phyloP scores from a whole-genome alignment of 768 basidiomycete genomes.

The Boletus pseudopeckii region DNA sequence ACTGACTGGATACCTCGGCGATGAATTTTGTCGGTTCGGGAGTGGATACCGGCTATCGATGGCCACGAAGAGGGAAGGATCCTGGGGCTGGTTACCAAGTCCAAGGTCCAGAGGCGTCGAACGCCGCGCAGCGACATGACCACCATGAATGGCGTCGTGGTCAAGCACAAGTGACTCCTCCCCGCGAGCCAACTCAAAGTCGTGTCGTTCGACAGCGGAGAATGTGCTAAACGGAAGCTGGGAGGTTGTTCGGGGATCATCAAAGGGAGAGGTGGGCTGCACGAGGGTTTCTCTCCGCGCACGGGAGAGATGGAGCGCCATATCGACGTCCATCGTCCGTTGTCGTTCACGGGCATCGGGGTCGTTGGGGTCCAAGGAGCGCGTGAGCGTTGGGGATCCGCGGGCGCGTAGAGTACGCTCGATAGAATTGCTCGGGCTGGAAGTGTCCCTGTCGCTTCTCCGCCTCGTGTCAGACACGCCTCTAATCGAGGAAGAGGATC shows the following conservation, averaged over 20 bases:
- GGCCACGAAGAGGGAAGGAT: slow-evolving; percentile 44
- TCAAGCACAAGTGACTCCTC: slow-evolving; percentile 18
- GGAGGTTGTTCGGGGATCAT: slow-evolving; percentile 28
- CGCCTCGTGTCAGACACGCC: slow-evolving; percentile 40
- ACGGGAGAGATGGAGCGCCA: slow-evolving; percentile 77
- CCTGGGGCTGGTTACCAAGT: slow-evolving; percentile 44
- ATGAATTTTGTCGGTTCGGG: slow-evolving; percentile 29
- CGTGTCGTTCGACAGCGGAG: slow-evolving; percentile 50
- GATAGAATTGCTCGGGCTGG: slow-evolving; percentile 40
- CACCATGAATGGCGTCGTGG: slow-evolving; percentile 6
- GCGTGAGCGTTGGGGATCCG: slow-evolving; percentile 58
- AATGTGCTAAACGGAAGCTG: slow-evolving; percentile 39
- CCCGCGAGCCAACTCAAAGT: slow-evolving; percentile 40
- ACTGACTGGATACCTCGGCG: slow-evolving; percentile 67
- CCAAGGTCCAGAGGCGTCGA: slow-evolving; percentile 32
- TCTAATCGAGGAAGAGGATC: slow-evolving; percentile 39
- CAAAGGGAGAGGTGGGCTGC: slow-evolving; percentile 34
- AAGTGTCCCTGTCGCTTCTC: slow-evolving; percentile 30
- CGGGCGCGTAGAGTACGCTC: slow-evolving; percentile 43
- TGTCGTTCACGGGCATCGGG: slow-evolving; percentile 81
- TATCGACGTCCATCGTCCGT: slow-evolving; percentile 90
- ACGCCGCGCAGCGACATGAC: neutral
- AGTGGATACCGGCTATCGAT: slow-evolving; percentile 14
- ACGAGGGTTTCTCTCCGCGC: slow-evolving; percentile 63
- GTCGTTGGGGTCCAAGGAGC: slow-evolving; percentile 67